Conservation (phyloP, 176 grass and related monocot species). For the Lolium rigidum region DNA sequence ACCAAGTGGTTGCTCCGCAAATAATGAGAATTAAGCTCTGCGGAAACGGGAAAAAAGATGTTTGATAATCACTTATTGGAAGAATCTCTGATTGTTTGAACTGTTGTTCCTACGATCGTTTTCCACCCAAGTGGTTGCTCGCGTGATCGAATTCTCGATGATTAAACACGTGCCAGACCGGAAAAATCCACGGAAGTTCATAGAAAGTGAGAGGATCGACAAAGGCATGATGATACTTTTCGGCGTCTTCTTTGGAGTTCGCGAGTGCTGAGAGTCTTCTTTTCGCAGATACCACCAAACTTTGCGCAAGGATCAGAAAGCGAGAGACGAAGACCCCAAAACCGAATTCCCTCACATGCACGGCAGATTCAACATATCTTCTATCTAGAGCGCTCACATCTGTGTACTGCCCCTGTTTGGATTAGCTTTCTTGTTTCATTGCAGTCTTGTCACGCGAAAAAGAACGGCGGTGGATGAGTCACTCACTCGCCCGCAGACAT, state of each 20-base stretch:
- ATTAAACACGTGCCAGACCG: background rate
- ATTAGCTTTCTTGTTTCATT: too few species aligned
- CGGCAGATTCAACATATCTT: background rate
- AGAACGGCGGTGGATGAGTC: too few species aligned
- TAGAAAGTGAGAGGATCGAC: background rate
- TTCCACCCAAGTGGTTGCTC: background rate
- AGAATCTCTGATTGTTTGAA: background rate
- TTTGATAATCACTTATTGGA: background rate
- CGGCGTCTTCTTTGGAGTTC: background rate
- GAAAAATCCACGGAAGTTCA: background rate
- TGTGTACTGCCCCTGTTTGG: too few species aligned
- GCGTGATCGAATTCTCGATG: background rate
- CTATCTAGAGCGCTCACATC: background rate
- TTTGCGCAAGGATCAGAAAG: constrained; percentile 38
- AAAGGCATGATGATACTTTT: constrained; percentile 27
- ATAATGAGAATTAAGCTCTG: background rate
- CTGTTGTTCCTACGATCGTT: background rate
- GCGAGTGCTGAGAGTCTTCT: background rate
- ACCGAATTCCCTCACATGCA: background rate
- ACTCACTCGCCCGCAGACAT: background rate
- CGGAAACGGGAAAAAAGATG: too few species aligned
- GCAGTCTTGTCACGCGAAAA: too few species aligned
- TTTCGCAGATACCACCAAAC: constrained; percentile 11
- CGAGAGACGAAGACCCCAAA: constrained; percentile 12
- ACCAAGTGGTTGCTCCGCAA: background rate